Conservation (phyloP, 2,329 filamentous ascomycete species). For the Sarocladium kiliense region DNA sequence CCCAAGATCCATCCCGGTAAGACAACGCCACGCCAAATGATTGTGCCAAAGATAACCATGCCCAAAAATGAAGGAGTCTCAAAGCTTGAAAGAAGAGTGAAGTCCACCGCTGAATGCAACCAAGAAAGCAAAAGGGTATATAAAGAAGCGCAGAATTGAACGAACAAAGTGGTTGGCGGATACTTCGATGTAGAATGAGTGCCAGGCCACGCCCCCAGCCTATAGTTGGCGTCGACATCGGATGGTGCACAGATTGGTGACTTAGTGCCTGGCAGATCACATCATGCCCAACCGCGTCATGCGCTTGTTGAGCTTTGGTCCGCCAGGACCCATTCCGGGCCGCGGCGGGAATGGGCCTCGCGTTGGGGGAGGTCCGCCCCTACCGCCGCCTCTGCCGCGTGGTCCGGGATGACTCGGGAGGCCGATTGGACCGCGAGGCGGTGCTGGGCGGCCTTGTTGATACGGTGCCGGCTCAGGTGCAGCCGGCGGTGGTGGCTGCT, state of each 20-base stretch:
- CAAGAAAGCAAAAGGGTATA: background rate
- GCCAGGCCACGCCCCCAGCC: no score
- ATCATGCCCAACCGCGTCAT: constrained; percentile 58
- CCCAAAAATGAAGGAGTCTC: background rate
- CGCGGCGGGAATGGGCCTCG: constrained; percentile 7
- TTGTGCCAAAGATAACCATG: background rate
- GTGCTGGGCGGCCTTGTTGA: constrained; percentile 1
- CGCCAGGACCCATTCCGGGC: constrained; percentile 18
- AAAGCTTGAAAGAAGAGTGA: background rate
- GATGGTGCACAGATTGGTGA: no score
- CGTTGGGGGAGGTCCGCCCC: constrained; percentile 12
- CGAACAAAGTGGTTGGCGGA: background rate
- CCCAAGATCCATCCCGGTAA: background rate
- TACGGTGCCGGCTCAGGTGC: background rate
- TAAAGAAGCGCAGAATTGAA: background rate
- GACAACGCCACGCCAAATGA: background rate
- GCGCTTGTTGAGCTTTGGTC: constrained; percentile 55
- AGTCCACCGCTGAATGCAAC: background rate
- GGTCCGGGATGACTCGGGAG: constrained; percentile 21
- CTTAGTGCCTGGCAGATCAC: constrained; percentile 12
- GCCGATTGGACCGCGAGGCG: constrained; percentile 15
- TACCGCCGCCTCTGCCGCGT: constrained; percentile 12
- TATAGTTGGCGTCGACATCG: no score
- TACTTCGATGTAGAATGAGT: no score
- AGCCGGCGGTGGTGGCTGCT: constrained; percentile 4